Percentiles rank a stretch among this genome's conserved stretches.
These are phyloP conservation scores for Kluyveromyces wickerhamii DNA, from an alignment of 805 yeast species.

Conservation along the genomic window DNA sequence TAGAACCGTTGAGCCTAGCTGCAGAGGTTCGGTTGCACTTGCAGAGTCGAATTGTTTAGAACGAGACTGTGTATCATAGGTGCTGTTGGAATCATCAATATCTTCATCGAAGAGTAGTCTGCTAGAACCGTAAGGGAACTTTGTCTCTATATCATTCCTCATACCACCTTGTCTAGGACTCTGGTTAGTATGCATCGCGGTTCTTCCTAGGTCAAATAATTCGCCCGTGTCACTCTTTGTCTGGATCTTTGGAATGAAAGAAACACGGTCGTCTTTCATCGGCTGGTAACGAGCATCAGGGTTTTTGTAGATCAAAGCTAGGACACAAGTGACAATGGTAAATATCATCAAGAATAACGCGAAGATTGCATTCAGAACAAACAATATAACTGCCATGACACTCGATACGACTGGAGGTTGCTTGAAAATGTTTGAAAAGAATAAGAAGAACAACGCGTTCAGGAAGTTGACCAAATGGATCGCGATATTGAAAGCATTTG, in stretches of 20 bases:
- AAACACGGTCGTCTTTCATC: slow-evolving; percentile 91
- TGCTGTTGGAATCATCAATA: slow-evolving; percentile 8
- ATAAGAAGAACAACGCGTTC: slow-evolving; percentile 80
- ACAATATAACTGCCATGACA: slow-evolving; percentile 83
- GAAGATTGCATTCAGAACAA: slow-evolving; percentile 81
- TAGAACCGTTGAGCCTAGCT: slow-evolving; percentile 25
- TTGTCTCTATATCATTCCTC: slow-evolving; percentile 15
- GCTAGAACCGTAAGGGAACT: slow-evolving; percentile 1
- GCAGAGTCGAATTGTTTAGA: slow-evolving; percentile 1
- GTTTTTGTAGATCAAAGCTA: slow-evolving; percentile 79
- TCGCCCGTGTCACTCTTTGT: slow-evolving; percentile 27
- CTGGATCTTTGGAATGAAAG: slow-evolving; percentile 74
- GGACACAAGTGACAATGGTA: slow-evolving; percentile 78
- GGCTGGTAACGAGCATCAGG: slow-evolving; percentile 96
- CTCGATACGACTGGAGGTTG: slow-evolving; percentile 88
- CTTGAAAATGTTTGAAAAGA: slow-evolving; percentile 75
- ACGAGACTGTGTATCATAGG: slow-evolving; percentile 6
- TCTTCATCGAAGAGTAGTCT: slow-evolving; percentile 11
- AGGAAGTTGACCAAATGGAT: slow-evolving; percentile 72
- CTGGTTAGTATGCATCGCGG: slow-evolving; percentile 31
- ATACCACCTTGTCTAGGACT: slow-evolving; percentile 22
- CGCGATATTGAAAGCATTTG: slow-evolving; percentile 86
- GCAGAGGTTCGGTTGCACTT: slow-evolving; percentile 17
- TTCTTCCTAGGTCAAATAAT: slow-evolving; percentile 29
- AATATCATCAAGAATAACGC: slow-evolving; percentile 75